Base-by-base conservation (phyloP, 768 basidiomycete species). In the Lactarius hatsudake region DNA sequence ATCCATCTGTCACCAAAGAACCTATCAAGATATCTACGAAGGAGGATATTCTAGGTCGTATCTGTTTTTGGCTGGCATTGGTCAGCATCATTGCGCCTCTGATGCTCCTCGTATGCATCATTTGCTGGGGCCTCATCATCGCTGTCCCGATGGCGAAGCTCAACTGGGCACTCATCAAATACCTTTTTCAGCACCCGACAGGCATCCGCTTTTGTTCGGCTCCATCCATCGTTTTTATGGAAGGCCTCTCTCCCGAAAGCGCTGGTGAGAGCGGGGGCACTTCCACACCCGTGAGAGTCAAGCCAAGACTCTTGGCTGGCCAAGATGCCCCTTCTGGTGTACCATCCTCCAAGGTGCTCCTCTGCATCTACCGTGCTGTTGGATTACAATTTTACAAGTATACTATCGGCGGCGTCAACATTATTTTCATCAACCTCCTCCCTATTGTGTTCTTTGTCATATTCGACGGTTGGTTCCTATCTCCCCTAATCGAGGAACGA, bases 121-220 rank as follows among this genome's bases (percentile, higher is more conserved):
- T 94, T 61, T 98, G 97, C 79, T 99, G 96, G 95, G 94, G 83
- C n/a, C 82, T 94, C 67, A 88, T 99, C 67, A 83, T 99, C 75
- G 92, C 96, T 64, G 91, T 99, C 70, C 97, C 97, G 4, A 99
- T 99, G 97, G 97, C 96, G 38, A 96, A 91, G 76, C 84, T 99
- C 60, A 93, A 88, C 71, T 98, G 96, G 96, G 93, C 87, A n/a
- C 84, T 99, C 54, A 83, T 98, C 74, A 87, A 88, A 56, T 84
- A 92, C 75, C 82, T 99, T 60, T 87, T 89, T 73, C 77, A 82
- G 62, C 87, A 89, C 67, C 95, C 97, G 0, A 87, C 88, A 36
- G 83, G 83, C 48, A 90, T 99, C 71, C 92, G 96, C 62, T 98
- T 99, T 80, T 95, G 95, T 71, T 86, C 94, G 4, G 90, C 97